phyloP scores from a whole-genome alignment of 2,329 filamentous ascomycete species.

The Beauveria scarabaeidicola region DNA sequence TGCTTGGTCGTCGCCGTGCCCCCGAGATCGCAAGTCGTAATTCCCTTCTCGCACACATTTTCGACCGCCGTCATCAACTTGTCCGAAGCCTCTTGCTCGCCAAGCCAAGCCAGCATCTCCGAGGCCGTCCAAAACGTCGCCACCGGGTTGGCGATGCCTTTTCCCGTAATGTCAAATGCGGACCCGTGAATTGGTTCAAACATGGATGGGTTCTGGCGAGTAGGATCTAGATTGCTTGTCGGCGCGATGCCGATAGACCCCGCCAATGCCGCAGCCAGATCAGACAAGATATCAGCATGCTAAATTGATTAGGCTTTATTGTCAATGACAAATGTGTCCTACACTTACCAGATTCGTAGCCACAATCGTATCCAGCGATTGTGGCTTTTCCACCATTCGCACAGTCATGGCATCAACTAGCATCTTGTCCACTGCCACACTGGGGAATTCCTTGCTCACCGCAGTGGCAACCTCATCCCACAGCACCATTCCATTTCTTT shows the following conservation, averaged over 20 bases:
- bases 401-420: constrained; percentile 60
- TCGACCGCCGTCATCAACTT: constrained; percentile 44
- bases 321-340: too few species aligned
- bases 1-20: constrained; percentile 32
- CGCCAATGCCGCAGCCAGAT: constrained; percentile 60
- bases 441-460: constrained; percentile 48
- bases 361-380: constrained; percentile 54
- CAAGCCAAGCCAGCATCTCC: constrained; percentile 51
- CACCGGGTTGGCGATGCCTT: constrained; percentile 48
- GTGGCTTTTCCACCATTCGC: constrained; percentile 52
- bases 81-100: constrained; percentile 41
- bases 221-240: constrained; percentile 59
- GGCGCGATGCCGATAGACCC: constrained; percentile 66
- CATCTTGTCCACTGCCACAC: constrained; percentile 57
- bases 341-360: constrained; percentile 47
- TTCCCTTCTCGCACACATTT: constrained; percentile 40
- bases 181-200: constrained; percentile 55
- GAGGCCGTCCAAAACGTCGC: constrained; percentile 51
- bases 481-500: constrained; percentile 58
- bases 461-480: constrained; percentile 55
- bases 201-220: constrained; percentile 44
- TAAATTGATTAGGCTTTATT: too few species aligned
- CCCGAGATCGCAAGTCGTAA: constrained; percentile 46
- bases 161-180: constrained; percentile 50
- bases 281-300: constrained; percentile 59